phyloP scores from a whole-genome alignment of 2,329 filamentous ascomycete genomes.

The Scolecobasidium constrictum region DNA sequence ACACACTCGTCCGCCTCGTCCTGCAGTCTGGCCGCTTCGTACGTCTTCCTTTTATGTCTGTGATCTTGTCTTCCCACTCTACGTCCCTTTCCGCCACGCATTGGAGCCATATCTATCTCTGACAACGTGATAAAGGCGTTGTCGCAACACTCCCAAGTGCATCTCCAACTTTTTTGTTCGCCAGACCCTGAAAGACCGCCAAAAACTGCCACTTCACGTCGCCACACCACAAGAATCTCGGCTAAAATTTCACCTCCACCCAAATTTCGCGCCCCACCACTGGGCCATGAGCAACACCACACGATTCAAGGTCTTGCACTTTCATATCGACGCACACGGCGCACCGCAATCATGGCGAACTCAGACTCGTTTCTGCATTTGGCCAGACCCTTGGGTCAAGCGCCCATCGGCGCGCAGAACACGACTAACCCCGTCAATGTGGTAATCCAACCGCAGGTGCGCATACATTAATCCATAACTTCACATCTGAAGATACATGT shows the following conservation, averaged over 20 bases:
- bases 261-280: slow-evolving; percentile 12
- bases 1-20: slow-evolving; percentile 21
- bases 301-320: too few species aligned
- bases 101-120: background rate
- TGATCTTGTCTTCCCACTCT: slow-evolving; percentile 13
- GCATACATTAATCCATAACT: slow-evolving; percentile 21
- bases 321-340: too few species aligned
- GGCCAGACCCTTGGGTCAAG: slow-evolving; percentile 67
- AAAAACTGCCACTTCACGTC: background rate
- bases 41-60: slow-evolving; percentile 19
- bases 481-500: background rate
- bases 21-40: slow-evolving; percentile 18
- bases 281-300: too few species aligned
- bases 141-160: too few species aligned
- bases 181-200: background rate
- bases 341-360: slow-evolving; percentile 59
- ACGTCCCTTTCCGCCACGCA: slow-evolving; percentile 13
- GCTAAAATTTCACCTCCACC: slow-evolving; percentile 15
- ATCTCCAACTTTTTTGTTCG: too few species aligned
- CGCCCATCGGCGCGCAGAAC: slow-evolving; percentile 59
- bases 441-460: slow-evolving; percentile 89
- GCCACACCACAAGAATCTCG: slow-evolving; percentile 13
- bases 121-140: too few species aligned
- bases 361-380: slow-evolving; percentile 88
- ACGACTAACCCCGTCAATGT: slow-evolving; percentile 88